Evolutionary conservation across 257 asterid genomes (phyloP), one percentile per base, ranked within the genome.

Genomic region (Fraxinus anomala): DNA sequence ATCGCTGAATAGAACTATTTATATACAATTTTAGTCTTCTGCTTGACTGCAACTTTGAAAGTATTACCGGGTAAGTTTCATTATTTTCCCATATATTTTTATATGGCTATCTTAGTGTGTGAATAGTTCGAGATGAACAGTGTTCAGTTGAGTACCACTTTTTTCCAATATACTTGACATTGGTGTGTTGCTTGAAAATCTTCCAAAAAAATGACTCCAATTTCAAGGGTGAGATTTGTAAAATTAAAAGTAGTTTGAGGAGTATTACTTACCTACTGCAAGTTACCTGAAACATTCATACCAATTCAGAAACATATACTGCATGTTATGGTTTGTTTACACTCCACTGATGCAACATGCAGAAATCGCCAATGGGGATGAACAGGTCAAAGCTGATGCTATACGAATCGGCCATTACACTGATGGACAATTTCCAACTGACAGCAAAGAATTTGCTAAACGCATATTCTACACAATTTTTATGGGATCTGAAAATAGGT

Each of bases 401-500:
- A 84, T 88, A 56, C 87, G 98, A 81, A 88, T 95, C 73, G 99
- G 99, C 81, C 90, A 83, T 76, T 95, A 95, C 78, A 56, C 88
- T 68, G 89, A 89, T 75, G 98, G 94, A 72, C 86, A 90, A 49
- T 88, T 87, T 85, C 99, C 99, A 70, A 88, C 83, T 2, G 96
- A 95, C 89, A 89, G 94, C 87, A 89, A 87, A 87, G 99, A 95
- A 88, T 91, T 95, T 23, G 98, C 99, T 24, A 88, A 84, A 72
- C 97, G 99, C 79, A 80, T 95, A 51, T 95, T 92, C 83, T 95
- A 95, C 85, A 95, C 98, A 21, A 94, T 95, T 80, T 95, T 86
- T 80, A 90, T 92, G 97, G 99, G 97, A 82, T 80, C 99, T 77
- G 99, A 93, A 85, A 95, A 93, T 79, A 95, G 99, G 98, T 89